These are phyloP conservation scores for Amanita rubescens DNA, from an alignment of 768 basidiomycete genomes.

Conservation along the genomic window DNA sequence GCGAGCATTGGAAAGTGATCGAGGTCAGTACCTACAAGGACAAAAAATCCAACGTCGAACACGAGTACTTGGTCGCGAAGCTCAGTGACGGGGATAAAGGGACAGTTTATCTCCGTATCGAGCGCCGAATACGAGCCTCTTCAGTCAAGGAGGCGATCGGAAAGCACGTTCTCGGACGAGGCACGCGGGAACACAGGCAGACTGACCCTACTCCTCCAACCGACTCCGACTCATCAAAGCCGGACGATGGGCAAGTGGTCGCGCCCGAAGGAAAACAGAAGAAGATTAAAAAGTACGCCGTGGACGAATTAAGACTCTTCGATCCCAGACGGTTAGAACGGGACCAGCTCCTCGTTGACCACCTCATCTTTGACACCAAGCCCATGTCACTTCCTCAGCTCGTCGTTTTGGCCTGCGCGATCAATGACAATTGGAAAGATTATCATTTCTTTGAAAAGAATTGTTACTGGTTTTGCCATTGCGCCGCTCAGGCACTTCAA, in stretches of 20 bases:
- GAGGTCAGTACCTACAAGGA: neutral
- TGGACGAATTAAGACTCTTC: too few relatives aligned
- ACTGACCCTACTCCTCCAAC: too few relatives aligned
- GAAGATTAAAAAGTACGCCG: too few relatives aligned
- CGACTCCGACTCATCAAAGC: too few relatives aligned
- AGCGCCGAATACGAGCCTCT: neutral
- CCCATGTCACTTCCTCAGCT: neutral
- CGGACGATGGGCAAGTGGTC: too few relatives aligned
- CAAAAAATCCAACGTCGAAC: neutral
- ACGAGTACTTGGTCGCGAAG: neutral
- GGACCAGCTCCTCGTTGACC: neutral
- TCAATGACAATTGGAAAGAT: neutral
- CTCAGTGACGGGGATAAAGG: neutral
- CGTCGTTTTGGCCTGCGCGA: neutral
- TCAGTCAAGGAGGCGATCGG: neutral
- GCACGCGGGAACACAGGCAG: too few relatives aligned
- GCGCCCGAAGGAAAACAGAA: too few relatives aligned
- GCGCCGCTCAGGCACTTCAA: neutral
- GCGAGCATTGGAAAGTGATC: neutral
- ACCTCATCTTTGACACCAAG: neutral
- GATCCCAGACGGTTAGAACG: neutral
- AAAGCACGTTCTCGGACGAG: too few relatives aligned
- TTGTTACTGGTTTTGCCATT: neutral
- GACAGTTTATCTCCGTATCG: neutral
- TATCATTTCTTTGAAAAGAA: neutral